Evolutionary conservation across 2,329 filamentous ascomycete species (phyloP), one percentile per base, ranked within the genome.

Genomic region (Lecanicillium sp.): DNA sequence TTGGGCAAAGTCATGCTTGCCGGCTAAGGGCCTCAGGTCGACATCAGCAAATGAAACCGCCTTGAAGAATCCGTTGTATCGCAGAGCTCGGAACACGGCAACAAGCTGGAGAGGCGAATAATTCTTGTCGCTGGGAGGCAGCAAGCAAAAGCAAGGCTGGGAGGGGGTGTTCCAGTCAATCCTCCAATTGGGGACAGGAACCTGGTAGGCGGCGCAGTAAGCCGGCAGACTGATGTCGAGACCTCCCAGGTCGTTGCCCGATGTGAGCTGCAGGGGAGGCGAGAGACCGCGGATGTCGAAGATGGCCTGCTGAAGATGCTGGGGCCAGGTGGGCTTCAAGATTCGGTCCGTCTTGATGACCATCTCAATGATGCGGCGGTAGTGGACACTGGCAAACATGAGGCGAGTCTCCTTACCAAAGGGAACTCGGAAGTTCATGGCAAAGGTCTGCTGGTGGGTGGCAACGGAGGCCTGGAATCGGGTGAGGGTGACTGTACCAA

Each of bases 61-160:
- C 50, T 74, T 76, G 61, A 81, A 80, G 55, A 75, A 80, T 53
- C 76, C 77, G 46, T 81, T 81, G 57, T 78, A 81, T 9, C 77
- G 69, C 50, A 80, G 60, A 2, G 77, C 75, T 4, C 76, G 71
- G 54, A 80, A 70, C 1, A 79, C 70, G 9, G 77, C 77, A n/a
- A 81, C 60, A 3, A 81, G 64, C 57, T 81, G 77, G 30, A 75
- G 59, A 4, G 70, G 61, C 4, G 69, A 69, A 56, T 81, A 80
- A 5, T 56, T 56, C 2, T 58, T 53, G 3, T 64, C 63, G 2
- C 62, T 60, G 11, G 73, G 69, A 10, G 44, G 44, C 5, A 79
- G 62, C 15, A 81, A 63, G 8, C 75, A 71, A 49, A 81, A 79
- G 44, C 77, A 73, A 15, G 77, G 77, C n/a, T 65, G 61, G 20